phyloP scores from a whole-genome alignment of 371 early-diverging fungal species.

The Mortierella sp. region DNA sequence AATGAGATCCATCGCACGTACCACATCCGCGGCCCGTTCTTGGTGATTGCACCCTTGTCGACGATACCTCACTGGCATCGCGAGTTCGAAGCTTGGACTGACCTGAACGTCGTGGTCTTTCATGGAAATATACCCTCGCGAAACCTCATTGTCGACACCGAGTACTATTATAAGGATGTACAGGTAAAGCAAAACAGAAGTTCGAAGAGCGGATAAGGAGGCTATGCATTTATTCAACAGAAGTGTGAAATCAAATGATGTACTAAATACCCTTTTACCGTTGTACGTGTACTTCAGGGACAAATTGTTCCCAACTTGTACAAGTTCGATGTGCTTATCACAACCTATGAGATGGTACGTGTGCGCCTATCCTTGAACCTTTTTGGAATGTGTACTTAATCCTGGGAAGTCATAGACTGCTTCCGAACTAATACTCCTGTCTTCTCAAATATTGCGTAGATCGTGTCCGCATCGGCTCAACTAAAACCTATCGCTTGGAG shows the following conservation, averaged over 20 bases:
- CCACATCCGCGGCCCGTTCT: slow-evolving; percentile 73
- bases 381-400: slow-evolving; percentile 35
- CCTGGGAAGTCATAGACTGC: no score
- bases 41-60: slow-evolving; percentile 83
- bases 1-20: slow-evolving; percentile 71
- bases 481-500: slow-evolving; percentile 86
- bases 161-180: slow-evolving; percentile 75
- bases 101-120: slow-evolving; percentile 79
- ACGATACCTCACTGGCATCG: slow-evolving; percentile 83
- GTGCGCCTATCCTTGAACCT: no score
- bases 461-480: slow-evolving; percentile 73
- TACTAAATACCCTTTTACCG: no score
- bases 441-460: slow-evolving; percentile 32
- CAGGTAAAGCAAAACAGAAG: slow-evolving; percentile 9
- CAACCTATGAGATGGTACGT: slow-evolving; percentile 90
- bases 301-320: slow-evolving; percentile 54
- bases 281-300: slow-evolving; percentile 2
- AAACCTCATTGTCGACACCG: slow-evolving; percentile 73
- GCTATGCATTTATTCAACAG: no score
- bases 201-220: neutral
- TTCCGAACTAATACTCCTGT: neutral
- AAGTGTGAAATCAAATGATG: no score
- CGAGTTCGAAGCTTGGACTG: slow-evolving; percentile 82
- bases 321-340: slow-evolving; percentile 89
- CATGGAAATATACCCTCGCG: slow-evolving; percentile 73